A percentile compares a stretch with the other conserved stretches of the same genome.
Conservation (phyloP, 192 early-diverging fungal species). For the Phlyctochytrium arcticum region DNA sequence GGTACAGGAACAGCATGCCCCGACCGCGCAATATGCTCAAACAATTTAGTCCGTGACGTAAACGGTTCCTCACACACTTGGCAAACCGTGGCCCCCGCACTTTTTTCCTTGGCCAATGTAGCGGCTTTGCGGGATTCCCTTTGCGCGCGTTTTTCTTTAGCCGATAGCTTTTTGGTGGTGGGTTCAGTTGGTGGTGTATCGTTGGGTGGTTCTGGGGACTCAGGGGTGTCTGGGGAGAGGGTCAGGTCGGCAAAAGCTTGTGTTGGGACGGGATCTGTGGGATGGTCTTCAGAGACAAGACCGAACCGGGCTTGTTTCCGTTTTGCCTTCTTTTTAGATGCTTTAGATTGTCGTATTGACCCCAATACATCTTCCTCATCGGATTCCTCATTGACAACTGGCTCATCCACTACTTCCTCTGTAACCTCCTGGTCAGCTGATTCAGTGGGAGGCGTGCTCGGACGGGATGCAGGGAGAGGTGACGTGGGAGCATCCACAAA, state of each 20-base stretch:
- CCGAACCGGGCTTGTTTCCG: constrained; percentile 15
- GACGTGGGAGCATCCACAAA: no score
- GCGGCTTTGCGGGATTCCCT: constrained; percentile 22
- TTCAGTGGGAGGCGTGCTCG: background rate
- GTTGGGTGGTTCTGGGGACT: background rate
- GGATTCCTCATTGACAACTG: background rate
- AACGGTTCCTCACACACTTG: constrained; percentile 77
- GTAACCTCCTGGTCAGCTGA: background rate
- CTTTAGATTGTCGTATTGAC: background rate
- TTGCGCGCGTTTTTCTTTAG: constrained; percentile 28
- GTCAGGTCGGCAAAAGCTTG: background rate
- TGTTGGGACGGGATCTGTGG: background rate
- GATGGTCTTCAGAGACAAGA: background rate
- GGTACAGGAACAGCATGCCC: constrained; percentile 64
- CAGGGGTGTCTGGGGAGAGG: background rate
- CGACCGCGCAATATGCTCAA: constrained; percentile 79
- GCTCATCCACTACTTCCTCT: constrained; percentile 11
- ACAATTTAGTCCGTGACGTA: constrained; percentile 76
- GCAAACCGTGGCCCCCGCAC: constrained; percentile 50
- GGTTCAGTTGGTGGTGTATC: background rate
- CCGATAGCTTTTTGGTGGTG: background rate
- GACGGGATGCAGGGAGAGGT: background rate
- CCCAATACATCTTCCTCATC: background rate
- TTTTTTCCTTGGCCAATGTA: constrained; percentile 7
- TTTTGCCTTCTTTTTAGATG: constrained; percentile 3